Conservation (phyloP, 371 early-diverging fungal genomes). For the Mortierella sp. region DNA sequence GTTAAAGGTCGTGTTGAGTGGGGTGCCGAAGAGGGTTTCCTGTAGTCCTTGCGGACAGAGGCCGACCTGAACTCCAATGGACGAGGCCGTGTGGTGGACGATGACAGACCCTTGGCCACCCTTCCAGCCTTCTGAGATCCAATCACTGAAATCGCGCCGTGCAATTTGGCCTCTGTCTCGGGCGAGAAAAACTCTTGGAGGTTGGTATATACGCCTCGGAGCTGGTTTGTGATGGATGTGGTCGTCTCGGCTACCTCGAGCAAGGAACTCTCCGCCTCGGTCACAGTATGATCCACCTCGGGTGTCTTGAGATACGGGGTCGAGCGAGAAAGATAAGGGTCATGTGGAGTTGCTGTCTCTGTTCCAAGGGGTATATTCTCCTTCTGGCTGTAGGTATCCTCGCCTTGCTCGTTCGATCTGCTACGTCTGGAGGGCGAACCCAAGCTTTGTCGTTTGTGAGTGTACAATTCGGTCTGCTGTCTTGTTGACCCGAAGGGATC, state of each 20-base stretch:
- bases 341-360: neutral
- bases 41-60: conserved; percentile 20
- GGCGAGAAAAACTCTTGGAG: conserved; percentile 48
- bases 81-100: conserved; percentile 18
- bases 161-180: conserved; percentile 43
- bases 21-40: conserved; percentile 15
- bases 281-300: neutral
- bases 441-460: neutral
- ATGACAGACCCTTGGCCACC: conserved; percentile 18
- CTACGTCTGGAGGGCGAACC: conserved; percentile 4
- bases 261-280: conserved; percentile 24
- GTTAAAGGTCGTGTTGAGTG: conserved; percentile 12
- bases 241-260: conserved; percentile 44
- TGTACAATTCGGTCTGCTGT: neutral
- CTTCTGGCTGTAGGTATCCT: conserved; percentile 16
- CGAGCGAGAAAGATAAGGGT: conserved; percentile 4
- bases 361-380: conserved; percentile 18
- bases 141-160: conserved; percentile 33
- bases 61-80: conserved; percentile 28
- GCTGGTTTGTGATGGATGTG: conserved; percentile 34
- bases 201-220: conserved; percentile 39
- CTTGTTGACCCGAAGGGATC: neutral
- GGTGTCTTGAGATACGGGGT: conserved; percentile 11
- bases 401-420: conserved; percentile 10
- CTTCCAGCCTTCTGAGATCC: conserved; percentile 30